phyloP scores from a whole-genome alignment of 805 yeast genomes.

The Yarrowia keelungensis region DNA sequence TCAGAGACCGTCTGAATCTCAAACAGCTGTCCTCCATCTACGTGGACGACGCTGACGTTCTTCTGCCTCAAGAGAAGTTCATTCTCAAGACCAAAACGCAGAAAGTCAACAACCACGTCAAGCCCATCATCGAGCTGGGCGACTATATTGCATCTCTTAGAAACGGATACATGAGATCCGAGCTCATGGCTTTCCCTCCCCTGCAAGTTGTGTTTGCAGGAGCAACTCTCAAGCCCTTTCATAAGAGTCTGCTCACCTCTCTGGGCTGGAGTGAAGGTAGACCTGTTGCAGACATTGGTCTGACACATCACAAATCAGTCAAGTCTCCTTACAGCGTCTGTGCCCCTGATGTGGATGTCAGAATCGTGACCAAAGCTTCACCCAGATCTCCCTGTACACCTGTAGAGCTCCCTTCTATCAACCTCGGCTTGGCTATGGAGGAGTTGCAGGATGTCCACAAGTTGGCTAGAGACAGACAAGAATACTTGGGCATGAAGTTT shows the following conservation, averaged over 20 bases:
- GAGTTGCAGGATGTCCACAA: constrained; percentile 10
- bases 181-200: constrained; percentile 28
- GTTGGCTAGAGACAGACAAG: neutral
- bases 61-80: constrained; percentile 35
- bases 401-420: constrained; percentile 4
- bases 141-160: constrained; percentile 23
- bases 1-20: constrained; percentile 21
- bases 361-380: constrained; percentile 10
- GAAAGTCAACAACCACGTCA: constrained; percentile 16
- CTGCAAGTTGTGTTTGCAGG: constrained; percentile 25
- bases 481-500: constrained; percentile 26
- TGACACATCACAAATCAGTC: constrained; percentile 2
- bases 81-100: constrained; percentile 10
- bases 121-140: constrained; percentile 22
- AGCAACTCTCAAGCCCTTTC: constrained; percentile 25
- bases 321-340: constrained; percentile 6
- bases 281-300: constrained; percentile 26
- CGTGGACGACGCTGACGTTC: constrained; percentile 26
- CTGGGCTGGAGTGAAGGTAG: constrained; percentile 36
- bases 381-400: neutral
- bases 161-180: constrained; percentile 38
- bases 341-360: constrained; percentile 27
- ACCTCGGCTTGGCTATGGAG: constrained; percentile 16
- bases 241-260: constrained; percentile 6
- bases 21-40: constrained; percentile 26